These are phyloP conservation scores for Fusarium sp. DNA, from an alignment of 2,329 filamentous ascomycete species.

Conservation along the genomic window DNA sequence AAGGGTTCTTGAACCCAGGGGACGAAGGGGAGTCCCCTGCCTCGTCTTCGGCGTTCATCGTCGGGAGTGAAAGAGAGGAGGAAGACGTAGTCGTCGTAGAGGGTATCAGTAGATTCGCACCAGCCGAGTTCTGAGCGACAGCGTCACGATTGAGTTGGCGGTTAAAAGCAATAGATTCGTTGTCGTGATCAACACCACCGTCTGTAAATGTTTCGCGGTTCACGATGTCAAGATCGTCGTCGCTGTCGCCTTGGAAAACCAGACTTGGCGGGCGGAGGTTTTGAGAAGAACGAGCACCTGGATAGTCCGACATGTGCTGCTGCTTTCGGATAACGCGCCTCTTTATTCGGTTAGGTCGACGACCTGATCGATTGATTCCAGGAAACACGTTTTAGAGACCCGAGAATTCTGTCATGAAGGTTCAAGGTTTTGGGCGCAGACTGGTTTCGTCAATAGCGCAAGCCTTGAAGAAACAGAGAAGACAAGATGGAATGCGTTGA, in stretches of 20 bases:
- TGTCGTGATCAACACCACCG: conserved; percentile 8
- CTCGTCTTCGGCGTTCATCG: conserved; percentile 37
- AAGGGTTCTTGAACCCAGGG: conserved; percentile 71
- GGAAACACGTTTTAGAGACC: conserved; percentile 5
- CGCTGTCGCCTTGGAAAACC: conserved; percentile 41
- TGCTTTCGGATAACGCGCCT: conserved; percentile 37
- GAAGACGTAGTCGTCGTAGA: conserved; percentile 25
- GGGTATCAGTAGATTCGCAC: conserved; percentile 38
- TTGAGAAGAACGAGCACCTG: conserved; percentile 38
- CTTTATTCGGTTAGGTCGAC: conserved; percentile 25
- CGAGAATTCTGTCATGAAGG: conserved; percentile 9
- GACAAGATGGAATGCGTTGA: conserved; percentile 38
- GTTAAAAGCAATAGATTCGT: conserved; percentile 22
- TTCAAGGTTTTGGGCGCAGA: conserved; percentile 13
- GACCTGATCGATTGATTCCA: conserved; percentile 6
- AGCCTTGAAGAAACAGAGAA: conserved; percentile 15
- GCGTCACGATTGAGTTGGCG: conserved; percentile 35
- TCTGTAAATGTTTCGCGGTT: conserved; percentile 20
- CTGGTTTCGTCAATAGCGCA: conserved; percentile 34
- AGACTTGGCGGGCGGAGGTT: conserved; percentile 45
- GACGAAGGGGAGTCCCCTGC: conserved; percentile 28
- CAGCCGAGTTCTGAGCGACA: conserved; percentile 29
- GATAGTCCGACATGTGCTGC: conserved; percentile 41
- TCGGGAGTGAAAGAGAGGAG: conserved; percentile 28
- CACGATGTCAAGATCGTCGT: conserved; percentile 25